phyloP scores from a whole-genome alignment of 2,329 filamentous ascomycete species.

The Plectosphaerella cucumerina region DNA sequence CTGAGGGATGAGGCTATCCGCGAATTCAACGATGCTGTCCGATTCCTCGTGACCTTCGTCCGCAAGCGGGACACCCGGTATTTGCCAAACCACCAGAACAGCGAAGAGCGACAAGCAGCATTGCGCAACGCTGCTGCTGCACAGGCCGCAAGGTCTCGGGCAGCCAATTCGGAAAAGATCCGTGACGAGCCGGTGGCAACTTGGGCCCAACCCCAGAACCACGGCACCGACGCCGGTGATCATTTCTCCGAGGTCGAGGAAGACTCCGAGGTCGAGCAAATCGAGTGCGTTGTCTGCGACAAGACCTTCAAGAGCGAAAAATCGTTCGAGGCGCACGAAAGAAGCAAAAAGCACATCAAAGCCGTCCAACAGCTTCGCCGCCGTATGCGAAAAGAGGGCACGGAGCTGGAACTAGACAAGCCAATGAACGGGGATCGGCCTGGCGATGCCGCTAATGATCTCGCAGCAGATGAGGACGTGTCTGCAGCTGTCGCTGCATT shows the following conservation, averaged over 20 bases:
- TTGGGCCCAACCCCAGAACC: slow-evolving; percentile 64
- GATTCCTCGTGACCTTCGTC: slow-evolving; percentile 81
- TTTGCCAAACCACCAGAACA: slow-evolving; percentile 69
- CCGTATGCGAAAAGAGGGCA: slow-evolving; percentile 80
- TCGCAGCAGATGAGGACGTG: too few relatives aligned
- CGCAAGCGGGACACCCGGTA: slow-evolving; percentile 89
- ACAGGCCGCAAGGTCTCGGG: slow-evolving; percentile 78
- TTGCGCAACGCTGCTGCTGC: slow-evolving; percentile 75
- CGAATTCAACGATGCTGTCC: slow-evolving; percentile 90
- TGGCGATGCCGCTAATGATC: too few relatives aligned
- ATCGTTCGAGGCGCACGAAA: slow-evolving; percentile 87
- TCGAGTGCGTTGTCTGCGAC: slow-evolving; percentile 74
- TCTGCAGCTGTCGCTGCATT: too few relatives aligned
- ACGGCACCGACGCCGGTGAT: slow-evolving; percentile 43
- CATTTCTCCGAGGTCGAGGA: slow-evolving; percentile 59
- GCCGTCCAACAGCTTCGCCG: slow-evolving; percentile 73
- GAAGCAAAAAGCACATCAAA: slow-evolving; percentile 94
- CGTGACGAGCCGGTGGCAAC: slow-evolving; percentile 60
- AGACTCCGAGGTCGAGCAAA: slow-evolving; percentile 53
- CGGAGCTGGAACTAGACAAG: slow-evolving; percentile 47
- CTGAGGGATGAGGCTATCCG: slow-evolving; percentile 75
- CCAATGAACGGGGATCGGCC: not conserved
- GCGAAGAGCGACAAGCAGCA: slow-evolving; percentile 74
- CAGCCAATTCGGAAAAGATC: slow-evolving; percentile 73
- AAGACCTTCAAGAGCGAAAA: slow-evolving; percentile 87